Percentiles rank a stretch among this genome's conserved stretches.
Conservation (phyloP, 331 rosid genomes). For the Quercus lobata region DNA sequence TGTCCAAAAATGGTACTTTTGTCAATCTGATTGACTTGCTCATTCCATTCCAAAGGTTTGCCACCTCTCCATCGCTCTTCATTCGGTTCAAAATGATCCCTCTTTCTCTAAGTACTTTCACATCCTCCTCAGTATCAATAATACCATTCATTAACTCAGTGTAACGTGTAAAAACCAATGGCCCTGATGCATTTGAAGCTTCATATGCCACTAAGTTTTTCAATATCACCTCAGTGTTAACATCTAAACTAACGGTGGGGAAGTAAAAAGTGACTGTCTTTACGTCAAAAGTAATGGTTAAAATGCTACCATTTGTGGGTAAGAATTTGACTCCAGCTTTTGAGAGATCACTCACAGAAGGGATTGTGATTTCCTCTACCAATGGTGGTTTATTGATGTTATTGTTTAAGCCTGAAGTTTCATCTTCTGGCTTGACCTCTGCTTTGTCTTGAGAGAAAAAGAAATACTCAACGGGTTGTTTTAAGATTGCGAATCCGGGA, state of each 20-base stretch:
- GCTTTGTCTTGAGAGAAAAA: conserved; percentile 32
- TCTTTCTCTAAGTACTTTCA: conserved; percentile 41
- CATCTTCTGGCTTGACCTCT: conserved; percentile 30
- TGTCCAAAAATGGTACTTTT: conserved; percentile 58
- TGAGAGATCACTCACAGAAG: conserved; percentile 47
- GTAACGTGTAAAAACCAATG: conserved; percentile 57
- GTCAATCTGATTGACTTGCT: conserved; percentile 61
- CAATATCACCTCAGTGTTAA: conserved; percentile 48
- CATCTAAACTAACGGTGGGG: conserved; percentile 49
- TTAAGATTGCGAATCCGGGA: conserved; percentile 50
- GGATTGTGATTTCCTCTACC: conserved; percentile 66
- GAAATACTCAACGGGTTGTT: conserved; percentile 40
- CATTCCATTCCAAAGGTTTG: conserved; percentile 73
- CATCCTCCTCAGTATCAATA: conserved; percentile 69
- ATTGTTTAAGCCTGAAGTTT: conserved; percentile 11
- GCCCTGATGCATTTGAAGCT: conserved; percentile 57
- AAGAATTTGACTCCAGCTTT: conserved; percentile 45
- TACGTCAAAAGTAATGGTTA: conserved; percentile 42
- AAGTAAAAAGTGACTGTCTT: conserved; percentile 45
- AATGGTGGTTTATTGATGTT: conserved; percentile 41
- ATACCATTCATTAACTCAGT: conserved; percentile 75
- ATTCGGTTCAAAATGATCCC: conserved; percentile 58
- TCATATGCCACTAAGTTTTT: conserved; percentile 78
- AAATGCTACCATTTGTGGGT: conserved; percentile 39
- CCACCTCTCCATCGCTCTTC: conserved; percentile 66